phyloP scores from a whole-genome alignment of 768 basidiomycete genomes.

The Boletus rubescentipes region DNA sequence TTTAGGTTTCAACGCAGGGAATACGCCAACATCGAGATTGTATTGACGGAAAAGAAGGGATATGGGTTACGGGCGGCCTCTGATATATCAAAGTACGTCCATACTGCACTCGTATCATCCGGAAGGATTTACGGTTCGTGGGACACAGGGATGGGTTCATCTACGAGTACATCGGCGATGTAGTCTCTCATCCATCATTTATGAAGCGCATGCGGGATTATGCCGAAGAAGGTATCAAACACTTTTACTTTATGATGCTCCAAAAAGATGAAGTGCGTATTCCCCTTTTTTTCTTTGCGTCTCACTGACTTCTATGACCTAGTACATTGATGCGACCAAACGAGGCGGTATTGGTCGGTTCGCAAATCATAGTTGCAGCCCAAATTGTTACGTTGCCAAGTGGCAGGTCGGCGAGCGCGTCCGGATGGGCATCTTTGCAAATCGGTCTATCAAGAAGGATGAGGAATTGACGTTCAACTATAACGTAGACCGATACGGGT shows the following conservation, averaged over 20 bases:
- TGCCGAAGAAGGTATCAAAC: constrained; percentile 86
- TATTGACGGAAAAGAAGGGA: constrained; percentile 93
- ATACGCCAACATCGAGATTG: constrained; percentile 86
- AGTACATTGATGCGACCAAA: constrained; percentile 99
- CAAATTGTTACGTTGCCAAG: constrained; percentile 97
- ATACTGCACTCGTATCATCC: background rate
- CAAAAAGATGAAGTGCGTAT: constrained; percentile 89
- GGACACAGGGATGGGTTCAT: constrained; percentile 84
- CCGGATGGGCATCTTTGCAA: constrained; percentile 99
- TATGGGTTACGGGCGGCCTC: constrained; percentile 82
- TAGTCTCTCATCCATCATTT: constrained; percentile 84
- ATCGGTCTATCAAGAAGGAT: constrained; percentile 65
- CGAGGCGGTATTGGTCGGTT: constrained; percentile 96
- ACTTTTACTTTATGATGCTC: constrained; percentile 99
- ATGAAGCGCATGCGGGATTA: constrained; percentile 94
- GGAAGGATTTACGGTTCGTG: constrained; percentile 5
- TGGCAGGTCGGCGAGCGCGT: constrained; percentile 91
- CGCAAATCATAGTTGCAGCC: constrained; percentile 96
- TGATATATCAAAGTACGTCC: constrained; percentile 62
- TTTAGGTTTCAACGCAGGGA: constrained; percentile 82
- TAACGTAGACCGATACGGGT: constrained; percentile 99
- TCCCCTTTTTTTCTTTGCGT: background rate
- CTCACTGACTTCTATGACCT: background rate
- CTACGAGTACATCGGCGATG: constrained; percentile 98
- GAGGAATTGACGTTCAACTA: constrained; percentile 99